These are phyloP conservation scores for Ilyonectria destructans DNA, from an alignment of 2,329 filamentous ascomycete genomes.

Conservation along the genomic window DNA sequence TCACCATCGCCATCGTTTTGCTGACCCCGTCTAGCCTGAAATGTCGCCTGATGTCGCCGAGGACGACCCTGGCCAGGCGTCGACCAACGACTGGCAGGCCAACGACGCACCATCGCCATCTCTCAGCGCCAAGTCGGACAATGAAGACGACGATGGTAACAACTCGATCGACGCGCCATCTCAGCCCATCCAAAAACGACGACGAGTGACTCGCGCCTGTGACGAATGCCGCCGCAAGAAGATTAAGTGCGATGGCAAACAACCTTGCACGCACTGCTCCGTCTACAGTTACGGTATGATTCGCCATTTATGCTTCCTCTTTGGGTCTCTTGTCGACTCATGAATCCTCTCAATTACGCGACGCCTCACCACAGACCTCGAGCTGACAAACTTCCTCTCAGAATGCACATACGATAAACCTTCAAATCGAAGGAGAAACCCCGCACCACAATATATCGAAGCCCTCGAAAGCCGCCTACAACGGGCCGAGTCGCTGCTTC, in stretches of 20 bases:
- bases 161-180: conserved; percentile 56
- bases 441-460: conserved; percentile 93
- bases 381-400: conserved; percentile 56
- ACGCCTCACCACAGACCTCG: conserved; percentile 11
- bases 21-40: conserved; percentile 47
- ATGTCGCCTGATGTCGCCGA: conserved; percentile 62
- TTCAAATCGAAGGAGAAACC: conserved; percentile 91
- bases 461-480: conserved; percentile 87
- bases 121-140: conserved; percentile 62
- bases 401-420: conserved; percentile 97
- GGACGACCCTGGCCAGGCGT: conserved; percentile 59
- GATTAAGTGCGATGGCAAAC: conserved; percentile 90
- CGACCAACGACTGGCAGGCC: conserved; percentile 56
- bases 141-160: conserved; percentile 58
- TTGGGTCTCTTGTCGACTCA: conserved; percentile 4
- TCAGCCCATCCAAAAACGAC: conserved; percentile 80
- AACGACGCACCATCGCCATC: conserved; percentile 58
- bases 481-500: conserved; percentile 85
- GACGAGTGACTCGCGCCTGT: conserved; percentile 85
- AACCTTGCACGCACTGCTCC: conserved; percentile 94
- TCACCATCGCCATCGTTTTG: conserved; percentile 30
- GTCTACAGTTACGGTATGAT: conserved; percentile 95
- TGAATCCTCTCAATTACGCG: conserved; percentile 9
- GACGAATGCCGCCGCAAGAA: conserved; percentile 89
- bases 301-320: conserved; percentile 15